Evolutionary conservation across 169 alveolate genomes (phyloP).

Genomic region (Eimeria necatrix): DNA sequence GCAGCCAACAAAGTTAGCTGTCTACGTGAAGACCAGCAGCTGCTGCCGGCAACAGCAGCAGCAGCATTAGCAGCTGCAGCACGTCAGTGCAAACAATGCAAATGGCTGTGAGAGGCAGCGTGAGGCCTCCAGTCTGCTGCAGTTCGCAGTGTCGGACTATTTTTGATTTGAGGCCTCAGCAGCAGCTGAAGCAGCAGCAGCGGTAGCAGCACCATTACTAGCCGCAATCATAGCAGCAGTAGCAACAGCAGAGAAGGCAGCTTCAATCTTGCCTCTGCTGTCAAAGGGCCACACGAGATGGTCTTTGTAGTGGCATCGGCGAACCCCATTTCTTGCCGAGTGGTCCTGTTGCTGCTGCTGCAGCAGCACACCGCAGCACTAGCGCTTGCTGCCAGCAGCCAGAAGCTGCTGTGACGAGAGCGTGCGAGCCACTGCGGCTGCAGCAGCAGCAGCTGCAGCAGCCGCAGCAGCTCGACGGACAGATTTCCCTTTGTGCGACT

Average conservation of each 20-base stretch:
- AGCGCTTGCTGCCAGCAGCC: slow-evolving; percentile 19
- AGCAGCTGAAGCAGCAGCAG: neutral
- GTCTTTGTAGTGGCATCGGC: too few relatives aligned
- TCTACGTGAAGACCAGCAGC: too few relatives aligned
- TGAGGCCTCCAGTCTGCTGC: too few relatives aligned
- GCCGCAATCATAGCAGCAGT: neutral
- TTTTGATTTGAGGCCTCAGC: too few relatives aligned
- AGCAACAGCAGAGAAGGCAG: neutral
- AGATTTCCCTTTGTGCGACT: too few relatives aligned
- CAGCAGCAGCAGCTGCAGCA: neutral
- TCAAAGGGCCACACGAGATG: neutral
- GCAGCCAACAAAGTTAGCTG: neutral
- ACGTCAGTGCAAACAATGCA: too few relatives aligned
- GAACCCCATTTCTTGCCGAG: too few relatives aligned
- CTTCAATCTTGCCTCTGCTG: neutral
- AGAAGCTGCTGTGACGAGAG: too few relatives aligned
- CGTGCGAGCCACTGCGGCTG: neutral
- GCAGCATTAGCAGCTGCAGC: slow-evolving; percentile 1
- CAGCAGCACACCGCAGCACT: neutral
- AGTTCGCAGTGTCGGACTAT: too few relatives aligned
- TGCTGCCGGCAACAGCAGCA: neutral
- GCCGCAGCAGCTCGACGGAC: too few relatives aligned
- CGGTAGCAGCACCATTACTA: neutral
- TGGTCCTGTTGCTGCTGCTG: neutral
- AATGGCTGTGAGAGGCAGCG: too few relatives aligned